A percentile compares a stretch with the other conserved stretches of the same genome.
Conservation (phyloP, 1,284 basidiomycete species). For the Coniferiporia sulphurascens region DNA sequence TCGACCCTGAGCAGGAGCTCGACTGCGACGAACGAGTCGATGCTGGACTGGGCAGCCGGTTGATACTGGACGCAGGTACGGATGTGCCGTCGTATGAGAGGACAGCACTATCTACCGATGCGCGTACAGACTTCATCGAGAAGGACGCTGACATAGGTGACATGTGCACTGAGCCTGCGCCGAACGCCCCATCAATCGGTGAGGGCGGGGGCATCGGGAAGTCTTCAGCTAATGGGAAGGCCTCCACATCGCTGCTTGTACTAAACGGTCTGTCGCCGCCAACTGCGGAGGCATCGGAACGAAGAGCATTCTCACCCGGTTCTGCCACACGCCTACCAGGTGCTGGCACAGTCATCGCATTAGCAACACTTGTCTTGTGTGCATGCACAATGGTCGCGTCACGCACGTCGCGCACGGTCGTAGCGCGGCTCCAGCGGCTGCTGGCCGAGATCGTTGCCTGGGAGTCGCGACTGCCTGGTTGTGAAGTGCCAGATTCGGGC, state of each 20-base stretch:
- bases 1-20: conserved; percentile 12
- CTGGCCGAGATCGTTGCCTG: conserved; percentile 14
- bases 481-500: conserved; percentile 1
- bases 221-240: conserved; percentile 10
- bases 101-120: neutral
- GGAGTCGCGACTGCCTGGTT: conserved; percentile 13
- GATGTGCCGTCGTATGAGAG: neutral
- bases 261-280: conserved; percentile 3
- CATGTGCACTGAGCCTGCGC: neutral
- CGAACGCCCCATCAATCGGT: neutral
- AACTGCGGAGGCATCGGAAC: neutral
- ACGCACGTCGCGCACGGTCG: conserved; percentile 15
- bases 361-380: conserved; percentile 13
- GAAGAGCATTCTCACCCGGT: neutral
- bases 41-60: conserved; percentile 13
- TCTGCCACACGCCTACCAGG: neutral
- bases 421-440: conserved; percentile 18
- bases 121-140: neutral
- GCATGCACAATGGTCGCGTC: conserved; percentile 17
- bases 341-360: conserved; percentile 14
- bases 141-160: conserved; percentile 13
- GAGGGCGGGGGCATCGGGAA: conserved; percentile 18
- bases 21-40: conserved; percentile 17
- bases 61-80: neutral
- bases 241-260: conserved; percentile 6